Conservation (phyloP, 495 filamentous ascomycete genomes). For the Podospora pseudopauciseta region DNA sequence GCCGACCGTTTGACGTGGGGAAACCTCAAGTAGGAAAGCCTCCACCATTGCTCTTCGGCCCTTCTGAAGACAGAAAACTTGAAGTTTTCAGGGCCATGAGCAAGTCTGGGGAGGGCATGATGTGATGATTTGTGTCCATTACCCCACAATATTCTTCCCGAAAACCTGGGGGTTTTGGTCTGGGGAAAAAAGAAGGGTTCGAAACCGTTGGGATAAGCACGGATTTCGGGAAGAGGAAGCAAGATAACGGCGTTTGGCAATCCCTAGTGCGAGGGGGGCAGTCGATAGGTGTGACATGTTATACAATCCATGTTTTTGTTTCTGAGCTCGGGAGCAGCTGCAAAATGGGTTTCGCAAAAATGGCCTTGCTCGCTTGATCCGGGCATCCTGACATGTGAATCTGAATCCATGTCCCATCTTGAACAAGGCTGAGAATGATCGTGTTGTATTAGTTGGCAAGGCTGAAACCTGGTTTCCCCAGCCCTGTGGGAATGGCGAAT, state of each 20-base stretch:
- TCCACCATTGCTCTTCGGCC: conserved; percentile 10
- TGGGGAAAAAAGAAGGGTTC: not conserved
- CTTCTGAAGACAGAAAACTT: conserved; percentile 4
- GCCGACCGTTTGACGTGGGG: conserved; percentile 6
- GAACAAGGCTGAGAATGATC: not conserved
- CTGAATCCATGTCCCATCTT: not conserved
- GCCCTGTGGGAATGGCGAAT: not conserved
- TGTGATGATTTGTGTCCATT: not conserved
- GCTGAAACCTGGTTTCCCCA: not conserved
- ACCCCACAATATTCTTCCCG: conserved; percentile 9
- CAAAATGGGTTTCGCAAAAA: not conserved
- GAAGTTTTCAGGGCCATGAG: not conserved
- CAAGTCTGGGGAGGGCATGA: not conserved
- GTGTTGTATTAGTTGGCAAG: not conserved
- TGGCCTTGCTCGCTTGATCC: not conserved
- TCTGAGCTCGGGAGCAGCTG: not conserved
- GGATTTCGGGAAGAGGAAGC: not conserved
- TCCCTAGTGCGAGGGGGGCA: not conserved
- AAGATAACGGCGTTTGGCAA: not conserved
- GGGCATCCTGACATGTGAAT: not conserved
- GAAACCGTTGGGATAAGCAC: not conserved
- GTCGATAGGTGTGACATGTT: not conserved
- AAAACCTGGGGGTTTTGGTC: not conserved
- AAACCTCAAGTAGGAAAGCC: not conserved
- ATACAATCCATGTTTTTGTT: not conserved